phyloP scores from a whole-genome alignment of 2,329 filamentous ascomycete species.

The Neopestalotiopsis clavispora region DNA sequence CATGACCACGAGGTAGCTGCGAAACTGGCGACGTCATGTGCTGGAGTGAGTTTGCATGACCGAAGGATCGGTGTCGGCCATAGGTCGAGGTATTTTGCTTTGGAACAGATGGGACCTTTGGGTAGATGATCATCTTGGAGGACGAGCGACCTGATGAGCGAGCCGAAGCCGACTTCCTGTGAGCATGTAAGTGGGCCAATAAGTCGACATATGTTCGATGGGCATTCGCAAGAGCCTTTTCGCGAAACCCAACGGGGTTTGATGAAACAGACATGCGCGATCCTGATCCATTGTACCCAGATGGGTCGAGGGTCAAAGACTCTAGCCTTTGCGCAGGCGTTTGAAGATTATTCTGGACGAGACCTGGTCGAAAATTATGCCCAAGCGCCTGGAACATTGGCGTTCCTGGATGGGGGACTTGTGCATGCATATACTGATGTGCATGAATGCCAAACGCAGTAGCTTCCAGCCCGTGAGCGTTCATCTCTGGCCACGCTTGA shows the following conservation, averaged over 20 bases:
- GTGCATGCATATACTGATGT: slow-evolving; percentile 39
- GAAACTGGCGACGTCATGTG: slow-evolving; percentile 18
- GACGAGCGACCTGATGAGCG: slow-evolving; percentile 43
- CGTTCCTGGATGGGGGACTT: slow-evolving; percentile 22
- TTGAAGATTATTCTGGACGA: slow-evolving; percentile 26
- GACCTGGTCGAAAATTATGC: slow-evolving; percentile 43
- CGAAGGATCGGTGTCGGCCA: slow-evolving; percentile 25
- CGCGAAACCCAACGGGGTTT: slow-evolving; percentile 59
- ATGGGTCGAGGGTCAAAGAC: slow-evolving; percentile 36
- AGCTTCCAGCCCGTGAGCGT: slow-evolving; percentile 37
- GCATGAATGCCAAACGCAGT: slow-evolving; percentile 37
- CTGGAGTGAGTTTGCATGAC: slow-evolving; percentile 13
- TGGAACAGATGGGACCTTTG: slow-evolving; percentile 51
- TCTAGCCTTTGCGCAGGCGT: slow-evolving; percentile 37
- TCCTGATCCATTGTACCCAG: slow-evolving; percentile 26
- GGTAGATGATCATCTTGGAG: slow-evolving; percentile 59
- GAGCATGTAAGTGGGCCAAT: slow-evolving; percentile 66
- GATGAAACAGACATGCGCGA: slow-evolving; percentile 28
- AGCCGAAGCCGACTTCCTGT: slow-evolving; percentile 52
- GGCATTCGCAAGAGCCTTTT: slow-evolving; percentile 72
- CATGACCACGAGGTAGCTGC: background rate
- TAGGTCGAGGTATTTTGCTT: slow-evolving; percentile 23
- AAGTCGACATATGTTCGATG: slow-evolving; percentile 76
- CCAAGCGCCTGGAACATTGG: slow-evolving; percentile 34
- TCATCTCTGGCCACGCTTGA: slow-evolving; percentile 42